Evolutionary conservation across 495 filamentous ascomycete species (phyloP).

Genomic region (Neurospora sp.): DNA sequence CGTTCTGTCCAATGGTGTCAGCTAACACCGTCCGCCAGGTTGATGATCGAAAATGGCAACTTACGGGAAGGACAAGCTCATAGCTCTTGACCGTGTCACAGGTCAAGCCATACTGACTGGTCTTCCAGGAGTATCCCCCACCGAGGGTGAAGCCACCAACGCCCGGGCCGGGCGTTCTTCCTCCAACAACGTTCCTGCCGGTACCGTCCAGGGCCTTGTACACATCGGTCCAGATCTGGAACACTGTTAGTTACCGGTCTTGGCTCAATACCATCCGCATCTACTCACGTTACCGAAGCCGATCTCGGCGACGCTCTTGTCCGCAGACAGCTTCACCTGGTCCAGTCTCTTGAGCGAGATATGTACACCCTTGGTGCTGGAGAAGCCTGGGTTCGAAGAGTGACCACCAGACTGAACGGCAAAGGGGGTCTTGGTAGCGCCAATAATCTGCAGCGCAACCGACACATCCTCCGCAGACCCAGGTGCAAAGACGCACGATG

Average conservation of each 20-base stretch:
- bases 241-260: neutral
- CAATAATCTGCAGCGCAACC: conserved; percentile 10
- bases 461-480: conserved; percentile 12
- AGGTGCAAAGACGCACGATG: conserved; percentile 12
- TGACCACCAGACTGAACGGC: conserved; percentile 39
- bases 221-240: conserved; percentile 12
- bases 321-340: conserved; percentile 16
- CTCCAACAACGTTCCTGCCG: conserved; percentile 16
- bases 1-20: conserved; percentile 6
- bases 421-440: conserved; percentile 17
- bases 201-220: conserved; percentile 7
- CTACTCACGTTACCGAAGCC: conserved; percentile 19
- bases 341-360: conserved; percentile 18
- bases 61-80: conserved; percentile 16
- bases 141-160: conserved; percentile 20
- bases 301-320: conserved; percentile 34
- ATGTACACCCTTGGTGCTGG: conserved; percentile 21
- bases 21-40: too few relatives aligned
- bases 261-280: too few relatives aligned
- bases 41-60: neutral
- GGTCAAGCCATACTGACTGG: conserved; percentile 18
- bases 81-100: conserved; percentile 13
- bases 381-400: conserved; percentile 18
- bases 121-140: conserved; percentile 22
- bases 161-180: conserved; percentile 14